Conservation (phyloP, 805 yeast genomes). For the Debaryomyces tyrocola region DNA sequence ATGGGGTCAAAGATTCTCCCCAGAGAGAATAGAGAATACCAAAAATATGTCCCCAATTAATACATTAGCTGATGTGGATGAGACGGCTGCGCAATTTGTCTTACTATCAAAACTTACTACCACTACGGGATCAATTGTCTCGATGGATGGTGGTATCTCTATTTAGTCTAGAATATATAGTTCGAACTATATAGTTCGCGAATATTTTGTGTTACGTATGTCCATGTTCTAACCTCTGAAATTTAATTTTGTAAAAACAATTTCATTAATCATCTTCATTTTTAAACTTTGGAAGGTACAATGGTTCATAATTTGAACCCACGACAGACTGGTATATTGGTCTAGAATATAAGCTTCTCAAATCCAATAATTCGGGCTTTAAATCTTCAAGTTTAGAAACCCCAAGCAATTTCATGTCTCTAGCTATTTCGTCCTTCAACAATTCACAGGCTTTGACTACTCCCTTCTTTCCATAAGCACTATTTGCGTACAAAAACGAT, state of each 20-base stretch:
- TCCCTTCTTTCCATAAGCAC: constrained; percentile 63
- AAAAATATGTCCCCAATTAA: constrained; percentile 16
- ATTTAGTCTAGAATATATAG: neutral
- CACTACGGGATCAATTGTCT: constrained; percentile 24
- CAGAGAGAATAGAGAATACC: constrained; percentile 10
- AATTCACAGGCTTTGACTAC: constrained; percentile 59
- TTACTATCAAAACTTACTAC: constrained; percentile 18
- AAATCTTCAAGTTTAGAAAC: constrained; percentile 58
- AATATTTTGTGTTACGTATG: too few species aligned
- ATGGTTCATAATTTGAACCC: constrained; percentile 12
- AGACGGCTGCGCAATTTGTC: constrained; percentile 20
- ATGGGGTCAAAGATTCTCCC: constrained; percentile 24
- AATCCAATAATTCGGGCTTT: constrained; percentile 29
- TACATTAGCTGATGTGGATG: constrained; percentile 7
- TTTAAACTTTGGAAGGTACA: constrained; percentile 13
- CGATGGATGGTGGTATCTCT: constrained; percentile 22
- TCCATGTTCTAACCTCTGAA: too few species aligned
- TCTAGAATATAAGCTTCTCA: constrained; percentile 11
- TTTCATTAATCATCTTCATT: neutral
- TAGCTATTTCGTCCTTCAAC: constrained; percentile 66
- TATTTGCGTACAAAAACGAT: constrained; percentile 63
- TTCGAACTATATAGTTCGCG: too few species aligned
- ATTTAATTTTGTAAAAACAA: too few species aligned
- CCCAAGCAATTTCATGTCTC: constrained; percentile 82
- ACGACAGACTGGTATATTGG: constrained; percentile 28